A percentile compares a stretch with the other conserved stretches of the same genome.
phyloP scores from a whole-genome alignment of 805 yeast species.

The Ogataea trehalophila region DNA sequence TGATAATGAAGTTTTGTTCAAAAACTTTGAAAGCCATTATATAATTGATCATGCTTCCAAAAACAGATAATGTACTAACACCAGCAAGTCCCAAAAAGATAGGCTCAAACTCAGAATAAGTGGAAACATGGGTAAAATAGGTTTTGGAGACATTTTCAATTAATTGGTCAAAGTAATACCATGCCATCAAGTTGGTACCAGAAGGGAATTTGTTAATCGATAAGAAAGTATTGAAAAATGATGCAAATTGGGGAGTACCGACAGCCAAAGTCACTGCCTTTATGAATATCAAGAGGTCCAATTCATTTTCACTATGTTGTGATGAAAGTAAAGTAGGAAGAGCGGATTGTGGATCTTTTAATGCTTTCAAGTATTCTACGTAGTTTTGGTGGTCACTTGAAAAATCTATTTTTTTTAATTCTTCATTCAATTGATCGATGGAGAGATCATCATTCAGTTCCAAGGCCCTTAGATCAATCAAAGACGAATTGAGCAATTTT shows the following conservation, averaged over 20 bases:
- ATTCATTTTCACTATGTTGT: background rate
- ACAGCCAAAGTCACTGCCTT: conserved; percentile 4
- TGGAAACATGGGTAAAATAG: conserved; percentile 1
- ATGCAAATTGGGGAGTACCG: conserved; percentile 3
- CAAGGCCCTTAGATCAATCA: background rate
- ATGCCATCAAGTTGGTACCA: conserved; percentile 20
- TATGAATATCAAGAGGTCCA: conserved; percentile 7
- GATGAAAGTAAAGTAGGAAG: background rate
- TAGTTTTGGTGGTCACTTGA: background rate
- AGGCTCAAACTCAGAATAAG: conserved; percentile 4
- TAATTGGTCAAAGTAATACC: conserved; percentile 16
- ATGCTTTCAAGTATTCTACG: background rate
- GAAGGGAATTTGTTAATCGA: conserved; percentile 15
- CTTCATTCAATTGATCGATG: background rate
- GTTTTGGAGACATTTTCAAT: conserved; percentile 4
- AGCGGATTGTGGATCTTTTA: background rate
- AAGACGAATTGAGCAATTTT: background rate
- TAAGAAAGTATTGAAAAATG: conserved; percentile 11
- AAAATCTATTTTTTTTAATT: background rate
- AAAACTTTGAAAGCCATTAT: conserved; percentile 17
- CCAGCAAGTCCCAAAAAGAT: conserved; percentile 6
- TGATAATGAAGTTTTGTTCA: background rate
- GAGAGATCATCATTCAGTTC: background rate
- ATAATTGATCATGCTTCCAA: conserved; percentile 10
- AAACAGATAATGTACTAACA: background rate